Base-by-base conservation (phyloP, 306 rosid species). In the Corylus heterophylla region DNA sequence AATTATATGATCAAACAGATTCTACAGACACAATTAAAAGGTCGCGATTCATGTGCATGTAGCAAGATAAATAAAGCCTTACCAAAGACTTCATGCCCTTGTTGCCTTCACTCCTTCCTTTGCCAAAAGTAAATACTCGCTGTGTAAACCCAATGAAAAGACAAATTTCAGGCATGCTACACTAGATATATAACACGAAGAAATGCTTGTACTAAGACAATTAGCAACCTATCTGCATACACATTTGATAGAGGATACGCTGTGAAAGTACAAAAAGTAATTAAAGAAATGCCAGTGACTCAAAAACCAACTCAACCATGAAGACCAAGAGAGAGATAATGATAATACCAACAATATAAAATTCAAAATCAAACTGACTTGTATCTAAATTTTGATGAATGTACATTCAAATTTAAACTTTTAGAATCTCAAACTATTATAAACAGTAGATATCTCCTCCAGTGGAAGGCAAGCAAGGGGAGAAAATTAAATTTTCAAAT, bases 31-130 rank as follows among this genome's bases (percentile, higher is more conserved):
- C 1, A 39, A 49, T 42, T 2, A 79, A 4, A 17, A 62, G 47
- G 12, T 49, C 2, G 0, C n/a, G 54, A 14, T 22, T 79, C 39
- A 20, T 29, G 52, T 55, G 54, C 18, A 50, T 72, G n/a, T 10
- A 18, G 5, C 51, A 74, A 71, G 66, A 55, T 61, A 82, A 66
- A 71, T 72, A 27, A 76, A 82, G 76, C 89, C 89, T 82, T 92
- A 92, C 98, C 92, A 92, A 80, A 80, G 96, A 86, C 83, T 95
- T 95, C 98, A 95, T 92, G 85, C 88, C 88, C 81, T 89, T 95
- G 92, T 95, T 83, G 76, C 98, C 98, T 82, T 95, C 98, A 80
- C 97, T 89, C 76, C 73, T 85, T 75, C 98, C 98, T 85, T 95
- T 95, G 75, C 98, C 98, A 77, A 95, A 95, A 70, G 92, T 91